phyloP scores from a whole-genome alignment of 306 rosid species.

The Casuarina equisetifolia region DNA sequence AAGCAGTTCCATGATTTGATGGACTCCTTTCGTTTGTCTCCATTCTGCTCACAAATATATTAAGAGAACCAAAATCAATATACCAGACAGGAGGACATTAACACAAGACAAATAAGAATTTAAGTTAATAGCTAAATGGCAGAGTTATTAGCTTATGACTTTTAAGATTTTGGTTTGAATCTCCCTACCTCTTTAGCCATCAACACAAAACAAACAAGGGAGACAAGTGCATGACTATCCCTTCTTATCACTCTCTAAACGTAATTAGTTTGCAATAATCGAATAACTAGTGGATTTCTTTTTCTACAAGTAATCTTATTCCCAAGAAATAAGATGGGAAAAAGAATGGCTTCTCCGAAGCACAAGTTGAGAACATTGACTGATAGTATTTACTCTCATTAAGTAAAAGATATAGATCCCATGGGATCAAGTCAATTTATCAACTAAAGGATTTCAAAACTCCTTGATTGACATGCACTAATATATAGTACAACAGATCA shows the following conservation, averaged over 20 bases:
- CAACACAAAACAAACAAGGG: too few species aligned
- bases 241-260: too few species aligned
- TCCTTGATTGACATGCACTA: not conserved
- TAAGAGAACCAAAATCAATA: not conserved
- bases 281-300: not conserved
- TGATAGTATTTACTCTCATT: too few species aligned
- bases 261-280: too few species aligned
- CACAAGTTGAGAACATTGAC: not conserved
- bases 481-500: not conserved
- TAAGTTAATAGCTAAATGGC: too few species aligned
- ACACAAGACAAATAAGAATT: not conserved
- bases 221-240: too few species aligned
- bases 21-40: slow-evolving; percentile 44
- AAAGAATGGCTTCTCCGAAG: not conserved
- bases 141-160: too few species aligned
- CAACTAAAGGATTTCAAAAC: not conserved
- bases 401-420: not conserved
- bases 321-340: not conserved
- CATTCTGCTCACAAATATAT: slow-evolving; percentile 1
- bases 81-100: not conserved
- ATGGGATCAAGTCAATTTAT: not conserved
- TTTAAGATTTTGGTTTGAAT: too few species aligned
- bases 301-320: too few species aligned
- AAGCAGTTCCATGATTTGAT: slow-evolving; percentile 28
- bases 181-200: too few species aligned